phyloP scores from a whole-genome alignment of 768 basidiomycete species.

The Filobasidium wieringae region DNA sequence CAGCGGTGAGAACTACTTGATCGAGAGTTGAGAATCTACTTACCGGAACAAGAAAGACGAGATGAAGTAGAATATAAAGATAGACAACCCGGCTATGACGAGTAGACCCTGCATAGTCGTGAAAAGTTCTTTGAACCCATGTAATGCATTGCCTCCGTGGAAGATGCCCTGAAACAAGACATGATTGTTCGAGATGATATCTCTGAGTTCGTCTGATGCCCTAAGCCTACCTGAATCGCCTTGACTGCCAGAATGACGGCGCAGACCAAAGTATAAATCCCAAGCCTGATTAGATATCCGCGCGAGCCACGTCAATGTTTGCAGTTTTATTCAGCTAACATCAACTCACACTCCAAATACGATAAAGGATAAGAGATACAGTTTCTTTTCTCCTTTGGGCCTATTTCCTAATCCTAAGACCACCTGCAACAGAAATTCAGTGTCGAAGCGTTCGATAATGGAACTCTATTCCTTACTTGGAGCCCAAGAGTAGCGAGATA shows the following conservation, averaged over 20 bases:
- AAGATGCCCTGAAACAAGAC: constrained; percentile 19
- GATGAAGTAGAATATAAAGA: constrained; percentile 51
- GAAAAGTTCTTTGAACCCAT: not conserved
- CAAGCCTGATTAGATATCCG: constrained; percentile 72
- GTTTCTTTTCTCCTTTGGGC: constrained; percentile 71
- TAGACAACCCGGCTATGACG: not conserved
- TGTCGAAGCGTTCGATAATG: not conserved
- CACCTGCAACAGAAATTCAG: too few relatives aligned
- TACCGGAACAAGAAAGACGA: constrained; percentile 71
- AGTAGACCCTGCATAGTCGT: not conserved
- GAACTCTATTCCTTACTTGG: constrained; percentile 44
- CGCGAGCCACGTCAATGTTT: not conserved
- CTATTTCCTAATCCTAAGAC: constrained; percentile 65
- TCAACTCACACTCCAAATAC: constrained; percentile 13
- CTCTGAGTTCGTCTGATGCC: not conserved
- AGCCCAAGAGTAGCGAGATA: constrained; percentile 75
- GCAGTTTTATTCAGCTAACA: not conserved
- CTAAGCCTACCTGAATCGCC: constrained; percentile 55
- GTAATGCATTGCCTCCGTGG: constrained; percentile 3
- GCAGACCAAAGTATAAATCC: constrained; percentile 74
- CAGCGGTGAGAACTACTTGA: not conserved
- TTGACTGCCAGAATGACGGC: constrained; percentile 71
- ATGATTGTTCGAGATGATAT: not conserved
- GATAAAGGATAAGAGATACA: constrained; percentile 23
- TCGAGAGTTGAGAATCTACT: constrained; percentile 32